A percentile compares a stretch with the other conserved stretches of the same genome.
These are phyloP conservation scores for Acidomyces sp. DNA, from an alignment of 495 filamentous ascomycete species.

Conservation along the genomic window DNA sequence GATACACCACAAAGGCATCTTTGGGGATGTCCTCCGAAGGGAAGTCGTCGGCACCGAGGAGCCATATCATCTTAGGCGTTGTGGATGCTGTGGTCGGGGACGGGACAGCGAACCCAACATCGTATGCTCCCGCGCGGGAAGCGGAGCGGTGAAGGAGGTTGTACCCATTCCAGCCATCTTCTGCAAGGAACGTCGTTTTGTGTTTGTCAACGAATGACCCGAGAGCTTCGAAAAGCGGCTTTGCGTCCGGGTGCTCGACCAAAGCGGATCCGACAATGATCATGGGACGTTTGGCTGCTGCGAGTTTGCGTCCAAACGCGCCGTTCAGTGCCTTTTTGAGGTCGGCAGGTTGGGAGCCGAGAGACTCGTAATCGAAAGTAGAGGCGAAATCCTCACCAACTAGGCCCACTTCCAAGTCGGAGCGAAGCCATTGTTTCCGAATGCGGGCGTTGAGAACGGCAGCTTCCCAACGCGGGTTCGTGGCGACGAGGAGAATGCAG, in stretches of 20 bases:
- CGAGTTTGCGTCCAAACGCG: slow-evolving; percentile 78
- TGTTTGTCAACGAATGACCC: slow-evolving; percentile 88
- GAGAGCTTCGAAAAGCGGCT: slow-evolving; percentile 81
- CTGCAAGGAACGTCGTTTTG: slow-evolving; percentile 68
- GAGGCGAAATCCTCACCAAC: slow-evolving; percentile 83
- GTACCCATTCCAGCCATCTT: slow-evolving; percentile 93
- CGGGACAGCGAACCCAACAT: slow-evolving; percentile 82
- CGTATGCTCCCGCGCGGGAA: slow-evolving; percentile 82
- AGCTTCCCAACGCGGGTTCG: slow-evolving; percentile 88
- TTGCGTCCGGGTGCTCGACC: slow-evolving; percentile 77
- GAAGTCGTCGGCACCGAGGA: slow-evolving; percentile 90
- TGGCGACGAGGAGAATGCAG: slow-evolving; percentile 80
- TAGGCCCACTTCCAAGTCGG: slow-evolving; percentile 83
- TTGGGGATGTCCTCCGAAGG: slow-evolving; percentile 68
- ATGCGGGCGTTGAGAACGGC: slow-evolving; percentile 92
- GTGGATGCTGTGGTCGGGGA: slow-evolving; percentile 64
- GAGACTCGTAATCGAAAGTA: slow-evolving; percentile 84
- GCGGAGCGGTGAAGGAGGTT: slow-evolving; percentile 90
- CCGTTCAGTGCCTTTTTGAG: slow-evolving; percentile 79
- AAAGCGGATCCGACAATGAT: slow-evolving; percentile 86
- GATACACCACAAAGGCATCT: slow-evolving; percentile 91
- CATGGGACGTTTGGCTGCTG: slow-evolving; percentile 80
- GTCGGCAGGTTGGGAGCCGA: slow-evolving; percentile 61
- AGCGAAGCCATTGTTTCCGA: slow-evolving; percentile 91
- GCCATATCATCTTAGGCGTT: slow-evolving; percentile 89